Evolutionary conservation across 2,329 filamentous ascomycete species (phyloP).

Genomic region (Fusarium chaquense): DNA sequence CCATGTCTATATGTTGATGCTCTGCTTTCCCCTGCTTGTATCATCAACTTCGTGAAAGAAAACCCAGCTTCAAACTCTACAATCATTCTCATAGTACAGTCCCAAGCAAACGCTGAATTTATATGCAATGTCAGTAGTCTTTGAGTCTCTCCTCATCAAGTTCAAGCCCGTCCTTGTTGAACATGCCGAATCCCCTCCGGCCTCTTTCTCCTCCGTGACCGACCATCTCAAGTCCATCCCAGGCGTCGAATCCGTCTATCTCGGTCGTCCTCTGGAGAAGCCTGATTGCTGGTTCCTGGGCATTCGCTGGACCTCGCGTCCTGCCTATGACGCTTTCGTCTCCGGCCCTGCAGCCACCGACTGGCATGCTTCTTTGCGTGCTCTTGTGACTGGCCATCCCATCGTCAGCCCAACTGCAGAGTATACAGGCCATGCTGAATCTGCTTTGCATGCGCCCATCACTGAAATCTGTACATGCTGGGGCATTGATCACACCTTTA

Average conservation of each 20-base stretch:
- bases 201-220: constrained; percentile 46
- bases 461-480: constrained; percentile 56
- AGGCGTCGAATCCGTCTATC: constrained; percentile 51
- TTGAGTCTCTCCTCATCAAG: constrained; percentile 51
- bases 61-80: neutral
- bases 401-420: constrained; percentile 42
- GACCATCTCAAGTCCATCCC: constrained; percentile 49
- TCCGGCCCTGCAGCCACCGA: constrained; percentile 56
- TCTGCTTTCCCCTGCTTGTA: neutral
- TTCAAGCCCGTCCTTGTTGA: constrained; percentile 49
- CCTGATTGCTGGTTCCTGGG: constrained; percentile 51
- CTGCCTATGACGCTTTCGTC: constrained; percentile 55
- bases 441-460: constrained; percentile 52
- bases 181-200: constrained; percentile 44
- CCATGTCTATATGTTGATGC: constrained; percentile 9
- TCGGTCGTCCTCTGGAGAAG: constrained; percentile 53
- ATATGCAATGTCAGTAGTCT: constrained; percentile 44
- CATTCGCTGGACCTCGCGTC: constrained; percentile 52
- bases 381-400: constrained; percentile 47
- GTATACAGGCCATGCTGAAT: constrained; percentile 38
- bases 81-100: neutral
- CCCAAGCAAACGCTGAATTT: neutral
- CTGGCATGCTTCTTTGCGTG: constrained; percentile 55
- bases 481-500: constrained; percentile 50
- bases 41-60: neutral